phyloP scores from a whole-genome alignment of 352 stramenopile species.

The Pythium aristosporum region DNA sequence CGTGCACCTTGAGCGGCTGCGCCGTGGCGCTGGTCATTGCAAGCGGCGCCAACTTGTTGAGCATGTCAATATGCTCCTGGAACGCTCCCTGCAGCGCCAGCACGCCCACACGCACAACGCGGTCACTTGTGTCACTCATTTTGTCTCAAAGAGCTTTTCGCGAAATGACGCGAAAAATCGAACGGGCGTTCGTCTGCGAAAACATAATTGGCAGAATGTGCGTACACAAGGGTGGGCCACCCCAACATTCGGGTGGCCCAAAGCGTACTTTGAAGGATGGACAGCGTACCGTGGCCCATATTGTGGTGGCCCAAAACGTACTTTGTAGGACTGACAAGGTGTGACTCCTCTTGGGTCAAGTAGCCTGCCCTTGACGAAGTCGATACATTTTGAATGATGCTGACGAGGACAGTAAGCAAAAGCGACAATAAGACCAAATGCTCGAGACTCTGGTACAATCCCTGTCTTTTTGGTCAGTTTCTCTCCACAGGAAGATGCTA shows the following conservation, averaged over 20 bases:
- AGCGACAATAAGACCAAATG: too few relatives aligned
- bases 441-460: too few relatives aligned
- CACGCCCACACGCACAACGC: slow-evolving; percentile 65
- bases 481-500: too few relatives aligned
- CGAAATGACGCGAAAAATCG: not conserved
- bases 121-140: slow-evolving; percentile 14
- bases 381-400: too few relatives aligned
- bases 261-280: slow-evolving; percentile 4
- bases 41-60: slow-evolving; percentile 44
- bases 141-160: not conserved
- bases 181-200: slow-evolving; percentile 1
- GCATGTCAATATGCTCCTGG: slow-evolving; percentile 88
- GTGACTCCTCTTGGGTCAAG: too few relatives aligned
- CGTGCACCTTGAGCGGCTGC: slow-evolving; percentile 40
- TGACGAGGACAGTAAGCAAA: too few relatives aligned
- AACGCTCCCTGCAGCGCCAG: slow-evolving; percentile 91
- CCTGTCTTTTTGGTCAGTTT: too few relatives aligned
- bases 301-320: not conserved
- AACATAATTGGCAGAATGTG: slow-evolving; percentile 4
- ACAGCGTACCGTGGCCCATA: not conserved
- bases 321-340: not conserved
- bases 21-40: not conserved
- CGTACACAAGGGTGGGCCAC: not conserved
- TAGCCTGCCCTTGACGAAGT: too few relatives aligned
- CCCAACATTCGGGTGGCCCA: not conserved